Evolutionary conservation across 2,329 filamentous ascomycete genomes (phyloP), one percentile per base, ranked within the genome.

Genomic region (Alternaria burnsii): DNA sequence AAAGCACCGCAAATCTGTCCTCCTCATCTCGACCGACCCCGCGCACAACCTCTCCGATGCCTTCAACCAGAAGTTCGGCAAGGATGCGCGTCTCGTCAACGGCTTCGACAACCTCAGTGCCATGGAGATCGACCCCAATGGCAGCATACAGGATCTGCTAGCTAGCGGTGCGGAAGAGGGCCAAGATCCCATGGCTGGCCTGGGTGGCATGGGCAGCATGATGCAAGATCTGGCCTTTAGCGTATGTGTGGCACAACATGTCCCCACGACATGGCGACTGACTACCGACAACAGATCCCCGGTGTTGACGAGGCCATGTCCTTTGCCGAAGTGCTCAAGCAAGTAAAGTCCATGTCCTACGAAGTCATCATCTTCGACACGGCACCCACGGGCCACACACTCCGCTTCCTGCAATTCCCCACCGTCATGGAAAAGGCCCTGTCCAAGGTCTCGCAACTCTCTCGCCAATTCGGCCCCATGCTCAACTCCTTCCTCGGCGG

Each of bases 301-400:
- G 95, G 95, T 82, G 97, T 99, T 65, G 95, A 99, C 78, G 95
- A 99, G 82, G 95, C 95, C 79, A 99, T 99, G 95, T 97, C 94
- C 58, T 99, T 99, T 77, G 95, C 95, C 78, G 95, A 99, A 83
- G 95, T 99, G 67, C 87, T 99, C 75, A 99, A 99, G 82, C 95
- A 99, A 82, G 95, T 99, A 83, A 98, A 98, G 83, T 97, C 93
- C 41, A 91, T 98, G 77, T 97, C 93, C 51, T 99, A 99, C 87
- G 95, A 98, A 80, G 93, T 94, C 75, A 98, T 99, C 82, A 92
- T 99, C 80, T 99, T 99, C 87, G 95, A 99, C 81, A 99, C 95
- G 34, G 95, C 95, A 4, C 95, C 95, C 16, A 99, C 95, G 16
- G 95, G 95, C 70, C 95, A 99, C 86, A 99, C 95, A 2, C 89